phyloP scores from a whole-genome alignment of 2,329 filamentous ascomycete genomes.

The Aspergillus alliaceus region DNA sequence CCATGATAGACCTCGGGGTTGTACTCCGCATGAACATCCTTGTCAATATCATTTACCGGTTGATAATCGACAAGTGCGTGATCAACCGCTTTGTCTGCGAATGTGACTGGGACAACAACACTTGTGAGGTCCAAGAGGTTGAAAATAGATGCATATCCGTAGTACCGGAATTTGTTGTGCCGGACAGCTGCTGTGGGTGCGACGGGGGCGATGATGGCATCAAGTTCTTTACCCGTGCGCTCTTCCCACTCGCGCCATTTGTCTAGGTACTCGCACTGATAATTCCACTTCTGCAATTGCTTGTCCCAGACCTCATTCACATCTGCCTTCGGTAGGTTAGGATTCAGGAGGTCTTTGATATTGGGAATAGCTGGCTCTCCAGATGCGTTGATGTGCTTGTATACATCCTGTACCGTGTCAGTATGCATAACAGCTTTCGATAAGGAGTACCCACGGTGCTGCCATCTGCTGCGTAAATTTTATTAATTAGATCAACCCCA shows the following conservation, averaged over 20 bases:
- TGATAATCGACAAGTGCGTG: not conserved
- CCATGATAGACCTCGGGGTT: constrained; percentile 47
- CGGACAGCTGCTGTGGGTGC: constrained; percentile 39
- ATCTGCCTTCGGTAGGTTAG: constrained; percentile 9
- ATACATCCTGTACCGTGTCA: constrained; percentile 35
- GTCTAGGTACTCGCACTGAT: constrained; percentile 35
- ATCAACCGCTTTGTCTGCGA: constrained; percentile 43
- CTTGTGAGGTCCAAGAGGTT: constrained; percentile 45
- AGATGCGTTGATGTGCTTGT: constrained; percentile 25
- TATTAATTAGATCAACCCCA: not conserved
- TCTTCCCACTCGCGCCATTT: constrained; percentile 24
- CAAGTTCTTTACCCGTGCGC: constrained; percentile 24
- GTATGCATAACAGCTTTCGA: not conserved
- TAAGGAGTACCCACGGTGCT: not conserved
- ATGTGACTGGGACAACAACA: constrained; percentile 48
- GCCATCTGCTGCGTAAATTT: not conserved
- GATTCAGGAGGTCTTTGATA: constrained; percentile 21
- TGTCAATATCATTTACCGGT: constrained; percentile 38
- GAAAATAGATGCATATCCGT: constrained; percentile 32
- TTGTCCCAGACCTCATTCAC: constrained; percentile 22
- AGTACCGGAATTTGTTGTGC: constrained; percentile 32
- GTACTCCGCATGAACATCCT: constrained; percentile 45
- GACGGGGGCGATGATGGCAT: constrained; percentile 43
- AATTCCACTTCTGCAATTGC: constrained; percentile 36
- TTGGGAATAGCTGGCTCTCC: constrained; percentile 43